Conservation (phyloP, 2,329 filamentous ascomycete species). For the Diaporthe velutina region DNA sequence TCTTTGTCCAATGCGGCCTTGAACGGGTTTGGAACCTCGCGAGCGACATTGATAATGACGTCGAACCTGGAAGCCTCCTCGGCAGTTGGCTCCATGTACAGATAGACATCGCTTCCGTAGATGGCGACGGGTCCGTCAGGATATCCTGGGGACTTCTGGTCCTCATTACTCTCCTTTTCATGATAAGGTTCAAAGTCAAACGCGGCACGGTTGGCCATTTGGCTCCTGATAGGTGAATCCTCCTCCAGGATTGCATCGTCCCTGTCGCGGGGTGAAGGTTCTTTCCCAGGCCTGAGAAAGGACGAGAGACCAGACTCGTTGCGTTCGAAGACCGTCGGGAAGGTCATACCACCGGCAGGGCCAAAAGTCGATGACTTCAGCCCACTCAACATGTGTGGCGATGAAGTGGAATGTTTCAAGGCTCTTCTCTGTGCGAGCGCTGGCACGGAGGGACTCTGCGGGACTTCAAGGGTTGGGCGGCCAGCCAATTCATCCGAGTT, state of each 20-base stretch:
- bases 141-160: slow-evolving; percentile 85
- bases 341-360: slow-evolving; percentile 73
- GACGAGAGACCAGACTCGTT: slow-evolving; percentile 72
- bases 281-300: slow-evolving; percentile 66
- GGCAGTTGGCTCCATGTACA: slow-evolving; percentile 84
- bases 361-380: slow-evolving; percentile 72
- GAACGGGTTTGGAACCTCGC: slow-evolving; percentile 85
- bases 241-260: slow-evolving; percentile 65
- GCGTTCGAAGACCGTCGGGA: slow-evolving; percentile 71
- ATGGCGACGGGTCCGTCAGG: slow-evolving; percentile 86
- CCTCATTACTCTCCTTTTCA: slow-evolving; percentile 80
- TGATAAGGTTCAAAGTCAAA: slow-evolving; percentile 72
- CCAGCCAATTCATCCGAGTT: slow-evolving; percentile 69
- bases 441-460: slow-evolving; percentile 67
- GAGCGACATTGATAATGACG: slow-evolving; percentile 86
- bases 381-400: slow-evolving; percentile 74
- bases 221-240: slow-evolving; percentile 70
- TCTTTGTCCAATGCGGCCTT: slow-evolving; percentile 47
- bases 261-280: slow-evolving; percentile 47
- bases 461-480: slow-evolving; percentile 64
- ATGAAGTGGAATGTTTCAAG: slow-evolving; percentile 76
- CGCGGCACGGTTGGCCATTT: slow-evolving; percentile 71
- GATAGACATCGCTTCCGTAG: slow-evolving; percentile 81
- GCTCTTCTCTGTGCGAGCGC: slow-evolving; percentile 73
- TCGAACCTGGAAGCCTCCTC: slow-evolving; percentile 84